phyloP scores from a whole-genome alignment of 2,329 filamentous ascomycete species.

The Lasiodiplodia gonubiensis region DNA sequence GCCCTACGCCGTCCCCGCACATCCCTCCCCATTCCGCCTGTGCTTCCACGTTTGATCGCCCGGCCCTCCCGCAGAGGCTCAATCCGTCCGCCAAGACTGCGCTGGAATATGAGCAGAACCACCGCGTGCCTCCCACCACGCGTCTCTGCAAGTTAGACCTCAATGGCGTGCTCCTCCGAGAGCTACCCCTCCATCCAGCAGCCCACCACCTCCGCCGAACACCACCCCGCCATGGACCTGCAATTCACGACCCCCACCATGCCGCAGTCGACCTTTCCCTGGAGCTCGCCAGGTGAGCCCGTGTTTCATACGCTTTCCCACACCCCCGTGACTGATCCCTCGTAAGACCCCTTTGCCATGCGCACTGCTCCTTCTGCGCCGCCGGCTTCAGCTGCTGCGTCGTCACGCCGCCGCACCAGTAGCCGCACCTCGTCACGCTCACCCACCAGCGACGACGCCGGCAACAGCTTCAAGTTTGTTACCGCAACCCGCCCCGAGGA shows the following conservation, averaged over 20 bases:
- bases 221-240: constrained; percentile 21
- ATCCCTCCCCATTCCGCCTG: constrained; percentile 13
- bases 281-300: constrained; percentile 19
- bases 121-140: not conserved
- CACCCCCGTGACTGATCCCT: not conserved
- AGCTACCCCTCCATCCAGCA: constrained; percentile 14
- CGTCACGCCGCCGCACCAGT: not conserved
- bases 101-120: constrained; percentile 20
- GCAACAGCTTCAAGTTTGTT: constrained; percentile 39
- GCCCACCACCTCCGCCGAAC: not conserved
- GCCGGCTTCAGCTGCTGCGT: not conserved
- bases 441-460: constrained; percentile 14
- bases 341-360: constrained; percentile 7
- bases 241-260: constrained; percentile 8
- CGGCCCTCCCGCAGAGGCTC: not conserved
- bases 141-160: constrained; percentile 6
- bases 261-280: constrained; percentile 7
- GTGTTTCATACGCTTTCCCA: not conserved
- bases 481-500: constrained; percentile 40
- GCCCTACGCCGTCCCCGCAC: constrained; percentile 6
- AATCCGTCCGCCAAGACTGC: not conserved
- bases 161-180: constrained; percentile 20
- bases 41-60: constrained; percentile 17
- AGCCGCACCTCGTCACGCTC: constrained; percentile 24
- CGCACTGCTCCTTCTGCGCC: constrained; percentile 23